These are phyloP conservation scores for Pleurotus salmoneostramineus DNA, from an alignment of 768 basidiomycete species.

Conservation along the genomic window DNA sequence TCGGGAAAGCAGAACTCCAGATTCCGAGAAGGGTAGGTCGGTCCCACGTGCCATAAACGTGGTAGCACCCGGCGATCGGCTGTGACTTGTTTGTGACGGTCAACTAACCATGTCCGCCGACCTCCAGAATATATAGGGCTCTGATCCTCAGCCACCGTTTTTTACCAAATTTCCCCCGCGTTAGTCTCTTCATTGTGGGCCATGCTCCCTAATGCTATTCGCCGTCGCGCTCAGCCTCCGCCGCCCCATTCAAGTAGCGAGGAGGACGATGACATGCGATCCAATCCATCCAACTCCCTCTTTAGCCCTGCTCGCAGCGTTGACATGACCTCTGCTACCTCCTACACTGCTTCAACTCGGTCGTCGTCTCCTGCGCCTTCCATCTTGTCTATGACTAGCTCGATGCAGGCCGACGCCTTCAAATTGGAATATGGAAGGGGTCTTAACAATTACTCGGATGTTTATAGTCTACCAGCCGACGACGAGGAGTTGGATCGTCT, in stretches of 20 bases:
- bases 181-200: too few species aligned
- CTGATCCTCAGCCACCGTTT: neutral
- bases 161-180: neutral
- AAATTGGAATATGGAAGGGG: constrained; percentile 65
- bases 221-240: neutral
- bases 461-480: constrained; percentile 77
- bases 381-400: constrained; percentile 64
- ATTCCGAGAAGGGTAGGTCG: neutral
- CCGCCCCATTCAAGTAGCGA: constrained; percentile 9
- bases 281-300: constrained; percentile 35
- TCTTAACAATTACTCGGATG: constrained; percentile 75
- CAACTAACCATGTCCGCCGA: constrained; percentile 18
- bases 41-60: constrained; percentile 4
- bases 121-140: constrained; percentile 1
- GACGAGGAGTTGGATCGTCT: constrained; percentile 72
- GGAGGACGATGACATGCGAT: constrained; percentile 42
- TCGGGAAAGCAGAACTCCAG: neutral
- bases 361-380: constrained; percentile 67
- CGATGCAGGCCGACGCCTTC: constrained; percentile 54
- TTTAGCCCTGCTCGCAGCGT: constrained; percentile 33
- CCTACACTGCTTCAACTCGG: constrained; percentile 56
- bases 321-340: constrained; percentile 48
- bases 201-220: neutral
- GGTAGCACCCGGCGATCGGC: neutral
- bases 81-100: neutral